Conservation (phyloP, 768 basidiomycete species). For the Tephrocybe sp. region DNA sequence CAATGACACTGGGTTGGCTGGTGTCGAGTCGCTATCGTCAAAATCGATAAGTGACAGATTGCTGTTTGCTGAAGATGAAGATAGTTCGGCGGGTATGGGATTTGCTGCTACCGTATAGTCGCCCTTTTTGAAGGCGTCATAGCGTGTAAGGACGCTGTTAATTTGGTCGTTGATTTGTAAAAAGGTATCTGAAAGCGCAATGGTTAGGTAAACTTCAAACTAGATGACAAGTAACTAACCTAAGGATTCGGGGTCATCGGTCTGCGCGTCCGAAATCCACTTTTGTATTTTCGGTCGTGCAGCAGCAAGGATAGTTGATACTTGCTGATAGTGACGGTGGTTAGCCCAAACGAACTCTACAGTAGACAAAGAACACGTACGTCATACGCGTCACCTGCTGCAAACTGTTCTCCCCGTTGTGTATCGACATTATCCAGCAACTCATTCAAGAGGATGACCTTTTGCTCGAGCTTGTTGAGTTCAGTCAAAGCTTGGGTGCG, state of each 20-base stretch:
- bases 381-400: conserved; percentile 89
- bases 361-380: conserved; percentile 40
- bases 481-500: conserved; percentile 85
- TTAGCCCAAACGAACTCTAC: not conserved
- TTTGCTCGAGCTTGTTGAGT: conserved; percentile 90
- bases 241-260: conserved; percentile 86
- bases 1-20: conserved; percentile 18
- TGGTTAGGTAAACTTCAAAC: not conserved
- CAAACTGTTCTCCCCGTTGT: conserved; percentile 72
- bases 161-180: conserved; percentile 97
- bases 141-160: conserved; percentile 86
- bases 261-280: conserved; percentile 94
- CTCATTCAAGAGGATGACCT: conserved; percentile 94
- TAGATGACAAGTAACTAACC: conserved; percentile 43
- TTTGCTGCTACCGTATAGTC: conserved; percentile 72
- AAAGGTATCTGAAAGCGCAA: conserved; percentile 67
- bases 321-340: conserved; percentile 57
- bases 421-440: conserved; percentile 91
- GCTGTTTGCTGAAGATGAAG: conserved; percentile 28
- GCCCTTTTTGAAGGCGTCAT: conserved; percentile 91
- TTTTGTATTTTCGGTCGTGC: conserved; percentile 96
- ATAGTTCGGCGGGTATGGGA: conserved; percentile 63
- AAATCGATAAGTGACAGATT: conserved; percentile 70
- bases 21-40: conserved; percentile 45
- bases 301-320: conserved; percentile 72